These are phyloP conservation scores for Epicoccum sorghinum DNA, from an alignment of 2,329 filamentous ascomycete species.

Conservation along the genomic window DNA sequence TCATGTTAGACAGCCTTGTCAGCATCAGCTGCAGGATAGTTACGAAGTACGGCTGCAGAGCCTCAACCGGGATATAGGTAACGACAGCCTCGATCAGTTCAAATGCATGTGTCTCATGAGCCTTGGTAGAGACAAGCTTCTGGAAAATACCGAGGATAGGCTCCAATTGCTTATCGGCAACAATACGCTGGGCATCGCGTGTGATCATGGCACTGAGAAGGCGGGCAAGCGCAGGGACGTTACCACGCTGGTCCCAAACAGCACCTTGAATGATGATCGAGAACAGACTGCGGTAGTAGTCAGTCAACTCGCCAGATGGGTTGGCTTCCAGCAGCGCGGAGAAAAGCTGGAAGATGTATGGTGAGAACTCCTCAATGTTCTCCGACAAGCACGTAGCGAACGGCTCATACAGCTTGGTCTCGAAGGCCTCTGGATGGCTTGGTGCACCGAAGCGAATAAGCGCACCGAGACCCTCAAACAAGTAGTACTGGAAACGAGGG, in stretches of 20 bases:
- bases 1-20: conserved; percentile 72
- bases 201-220: conserved; percentile 84
- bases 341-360: conserved; percentile 95
- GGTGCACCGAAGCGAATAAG: conserved; percentile 78
- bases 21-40: conserved; percentile 84
- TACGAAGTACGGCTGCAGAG: conserved; percentile 77
- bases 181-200: conserved; percentile 73
- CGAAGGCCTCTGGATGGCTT: conserved; percentile 73
- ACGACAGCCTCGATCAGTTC: conserved; percentile 87
- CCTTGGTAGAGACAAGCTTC: conserved; percentile 79
- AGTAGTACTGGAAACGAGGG: conserved; percentile 97
- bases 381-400: conserved; percentile 81
- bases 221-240: conserved; percentile 87
- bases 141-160: conserved; percentile 95
- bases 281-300: conserved; percentile 80
- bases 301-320: conserved; percentile 76
- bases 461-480: conserved; percentile 93
- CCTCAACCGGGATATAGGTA: conserved; percentile 73
- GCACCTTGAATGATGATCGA: conserved; percentile 77
- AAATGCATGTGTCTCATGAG: conserved; percentile 84
- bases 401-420: conserved; percentile 80
- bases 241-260: conserved; percentile 91
- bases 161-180: conserved; percentile 80
- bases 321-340: conserved; percentile 89
- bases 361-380: conserved; percentile 91